Evolutionary conservation across 495 filamentous ascomycete genomes (phyloP).

Genomic region (Neurospora africana): DNA sequence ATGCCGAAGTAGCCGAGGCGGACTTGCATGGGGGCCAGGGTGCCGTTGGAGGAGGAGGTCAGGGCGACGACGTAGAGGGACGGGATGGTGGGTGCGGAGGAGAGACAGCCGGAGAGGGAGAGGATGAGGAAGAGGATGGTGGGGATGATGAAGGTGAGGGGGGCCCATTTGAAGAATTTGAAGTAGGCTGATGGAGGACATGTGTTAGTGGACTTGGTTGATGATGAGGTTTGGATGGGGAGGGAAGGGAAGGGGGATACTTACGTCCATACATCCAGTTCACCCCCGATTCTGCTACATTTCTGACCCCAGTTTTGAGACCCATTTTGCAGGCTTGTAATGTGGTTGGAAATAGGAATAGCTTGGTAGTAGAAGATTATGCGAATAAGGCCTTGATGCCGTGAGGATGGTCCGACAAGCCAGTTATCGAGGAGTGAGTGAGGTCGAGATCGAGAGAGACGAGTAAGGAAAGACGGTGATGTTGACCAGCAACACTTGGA

Average conservation of each 20-base stretch:
- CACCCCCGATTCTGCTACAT: background rate
- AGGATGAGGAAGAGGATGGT: constrained; percentile 4
- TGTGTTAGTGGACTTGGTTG: background rate
- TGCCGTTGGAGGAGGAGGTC: constrained; percentile 11
- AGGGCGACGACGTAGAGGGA: constrained; percentile 22
- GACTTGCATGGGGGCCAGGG: constrained; percentile 6
- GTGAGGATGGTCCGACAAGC: background rate
- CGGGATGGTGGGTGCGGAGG: constrained; percentile 19
- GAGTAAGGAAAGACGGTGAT: background rate
- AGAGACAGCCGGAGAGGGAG: constrained; percentile 21
- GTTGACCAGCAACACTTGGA: background rate
- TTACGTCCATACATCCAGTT: background rate
- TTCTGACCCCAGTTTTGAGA: background rate
- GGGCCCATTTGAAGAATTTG: background rate
- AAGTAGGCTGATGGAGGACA: background rate
- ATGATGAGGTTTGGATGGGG: background rate
- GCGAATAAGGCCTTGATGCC: background rate
- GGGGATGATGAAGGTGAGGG: background rate
- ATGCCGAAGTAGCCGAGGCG: constrained; percentile 29
- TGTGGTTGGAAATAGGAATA: background rate
- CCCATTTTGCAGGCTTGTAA: background rate
- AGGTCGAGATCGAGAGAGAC: background rate
- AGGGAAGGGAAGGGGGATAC: background rate
- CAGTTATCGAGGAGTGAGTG: background rate
- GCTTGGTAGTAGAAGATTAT: background rate